Evolutionary conservation across 129 eudicot species (phyloP).

Genomic region (Cynara cardunculus): DNA sequence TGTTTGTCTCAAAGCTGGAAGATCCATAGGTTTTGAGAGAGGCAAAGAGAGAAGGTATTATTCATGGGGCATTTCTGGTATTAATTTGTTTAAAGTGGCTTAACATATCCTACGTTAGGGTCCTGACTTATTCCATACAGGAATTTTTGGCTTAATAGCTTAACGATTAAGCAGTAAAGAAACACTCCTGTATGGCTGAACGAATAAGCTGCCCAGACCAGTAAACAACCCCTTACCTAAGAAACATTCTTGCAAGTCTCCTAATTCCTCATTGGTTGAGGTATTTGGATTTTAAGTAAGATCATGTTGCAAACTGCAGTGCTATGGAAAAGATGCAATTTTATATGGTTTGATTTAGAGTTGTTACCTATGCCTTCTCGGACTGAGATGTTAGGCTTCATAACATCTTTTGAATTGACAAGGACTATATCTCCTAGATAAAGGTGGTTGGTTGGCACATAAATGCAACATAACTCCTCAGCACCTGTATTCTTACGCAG

Average conservation of each 20-base stretch:
- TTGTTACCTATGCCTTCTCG: constrained; percentile 82
- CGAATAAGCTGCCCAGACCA: neutral
- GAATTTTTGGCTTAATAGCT: neutral
- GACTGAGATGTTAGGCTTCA: constrained; percentile 73
- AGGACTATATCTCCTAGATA: constrained; percentile 78
- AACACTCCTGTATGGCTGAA: neutral
- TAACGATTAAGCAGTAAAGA: neutral
- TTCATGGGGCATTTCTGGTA: neutral
- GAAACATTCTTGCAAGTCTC: neutral
- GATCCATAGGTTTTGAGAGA: neutral
- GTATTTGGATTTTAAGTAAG: neutral
- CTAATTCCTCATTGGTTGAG: neutral
- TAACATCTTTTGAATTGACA: constrained; percentile 60
- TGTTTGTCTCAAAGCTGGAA: neutral
- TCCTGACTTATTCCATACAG: neutral
- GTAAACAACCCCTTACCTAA: neutral
- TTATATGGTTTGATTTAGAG: neutral
- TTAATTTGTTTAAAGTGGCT: neutral
- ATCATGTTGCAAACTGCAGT: neutral
- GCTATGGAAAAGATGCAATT: neutral
- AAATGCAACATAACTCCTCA: constrained; percentile 76
- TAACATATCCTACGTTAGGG: too few species aligned
- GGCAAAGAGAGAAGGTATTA: neutral
- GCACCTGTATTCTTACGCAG: constrained; percentile 52
- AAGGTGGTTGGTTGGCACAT: constrained; percentile 85